Evolutionary conservation across 306 rosid genomes (phyloP).

Genomic region (Trifolium pratense): DNA sequence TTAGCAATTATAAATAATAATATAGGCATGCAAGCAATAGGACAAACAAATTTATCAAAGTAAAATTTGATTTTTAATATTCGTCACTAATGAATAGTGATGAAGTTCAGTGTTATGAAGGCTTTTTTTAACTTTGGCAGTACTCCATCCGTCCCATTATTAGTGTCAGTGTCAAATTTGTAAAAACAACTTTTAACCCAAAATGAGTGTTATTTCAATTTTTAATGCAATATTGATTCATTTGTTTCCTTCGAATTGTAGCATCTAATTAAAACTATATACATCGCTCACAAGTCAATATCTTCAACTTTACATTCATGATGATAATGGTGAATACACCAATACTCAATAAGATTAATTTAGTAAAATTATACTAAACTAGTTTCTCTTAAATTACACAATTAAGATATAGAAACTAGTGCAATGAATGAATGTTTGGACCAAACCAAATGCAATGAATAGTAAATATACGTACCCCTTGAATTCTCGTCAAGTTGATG

Average conservation of each 20-base stretch:
- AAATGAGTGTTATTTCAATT: too few species aligned
- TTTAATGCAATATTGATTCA: too few species aligned
- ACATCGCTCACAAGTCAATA: not conserved
- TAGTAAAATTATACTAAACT: not conserved
- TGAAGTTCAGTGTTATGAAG: slow-evolving; percentile 6
- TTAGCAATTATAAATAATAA: slow-evolving; percentile 25
- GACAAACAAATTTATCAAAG: not conserved
- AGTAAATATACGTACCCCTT: slow-evolving; percentile 51
- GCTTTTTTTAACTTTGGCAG: not conserved
- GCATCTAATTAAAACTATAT: not conserved
- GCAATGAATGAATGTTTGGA: not conserved
- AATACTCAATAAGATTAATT: not conserved
- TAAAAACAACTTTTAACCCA: too few species aligned
- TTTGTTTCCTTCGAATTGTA: too few species aligned
- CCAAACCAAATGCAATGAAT: slow-evolving; percentile 21
- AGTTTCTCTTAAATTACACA: not conserved
- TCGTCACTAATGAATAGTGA: not conserved
- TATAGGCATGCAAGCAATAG: not conserved
- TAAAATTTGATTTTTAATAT: slow-evolving; percentile 22
- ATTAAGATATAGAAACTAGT: not conserved
- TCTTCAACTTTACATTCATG: not conserved
- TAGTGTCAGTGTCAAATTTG: too few species aligned
- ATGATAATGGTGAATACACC: not conserved
- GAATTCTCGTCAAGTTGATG: slow-evolving; percentile 53
- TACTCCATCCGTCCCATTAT: too few species aligned